Evolutionary conservation across 768 basidiomycete genomes (phyloP), one percentile per base, ranked within the genome.

Genomic region (Mycena maculata): DNA sequence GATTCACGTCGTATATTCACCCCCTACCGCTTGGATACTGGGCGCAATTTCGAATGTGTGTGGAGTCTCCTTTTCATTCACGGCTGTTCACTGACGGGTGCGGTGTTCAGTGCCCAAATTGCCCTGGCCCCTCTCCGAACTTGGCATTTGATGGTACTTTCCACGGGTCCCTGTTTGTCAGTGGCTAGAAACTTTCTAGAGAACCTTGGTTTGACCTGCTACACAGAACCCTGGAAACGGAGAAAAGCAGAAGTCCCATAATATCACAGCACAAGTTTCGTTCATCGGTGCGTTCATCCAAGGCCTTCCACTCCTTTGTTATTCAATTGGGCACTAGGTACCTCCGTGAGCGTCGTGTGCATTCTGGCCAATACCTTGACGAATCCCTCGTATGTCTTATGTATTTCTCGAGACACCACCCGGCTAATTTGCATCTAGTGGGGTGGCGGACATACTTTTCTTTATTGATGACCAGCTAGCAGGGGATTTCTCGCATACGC

Each of bases 261-360:
- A 36, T 13, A 36, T 6, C 60, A 56, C 39, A 4, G 69, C 65
- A 2, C 57, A 61, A 7, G 45, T 71, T 3, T 20, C 18, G 25
- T 71, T 71, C 44, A 30, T 31, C n/a, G 65, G 69, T 66, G 52
- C 5, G 69, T 54, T 4, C 22, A 31, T n/a, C 7, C 20, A 4
- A 23, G 13, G 31, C 16, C 25, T 10, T 10, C 31, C 4, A 12
- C 6, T 31, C 15, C 4, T 18, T 31, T 49, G 8, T 18, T 41
- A 56, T 33, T 48, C 10, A 53, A 49, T 23, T 16, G 3, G 18
- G 28, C 31, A 8, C 28, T 31, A 70, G 69, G 69, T 45, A 48
- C 50, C 50, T 63, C 58, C 33, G 65, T 71, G 30, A 60, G 61
- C 53, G 69, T 71, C 15, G 31, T 39, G 12, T 71, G 65, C 23